Base-by-base conservation (phyloP, 805 yeast genomes). In the Ogataea paraovalis region DNA sequence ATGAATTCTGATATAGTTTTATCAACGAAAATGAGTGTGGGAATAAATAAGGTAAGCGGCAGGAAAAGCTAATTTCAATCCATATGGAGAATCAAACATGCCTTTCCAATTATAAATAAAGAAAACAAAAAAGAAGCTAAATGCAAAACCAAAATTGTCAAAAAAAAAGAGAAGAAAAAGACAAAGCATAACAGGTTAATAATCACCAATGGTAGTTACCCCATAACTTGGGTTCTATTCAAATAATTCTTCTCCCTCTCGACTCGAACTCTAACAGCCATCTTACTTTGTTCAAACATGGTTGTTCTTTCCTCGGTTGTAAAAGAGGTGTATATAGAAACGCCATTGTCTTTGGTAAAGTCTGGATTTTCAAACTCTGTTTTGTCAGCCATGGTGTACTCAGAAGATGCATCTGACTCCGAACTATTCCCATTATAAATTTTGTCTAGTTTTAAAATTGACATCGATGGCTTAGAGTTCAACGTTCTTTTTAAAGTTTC, bases 211-310 rank as follows among this genome's bases (percentile, higher is more conserved):
- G n/a, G n/a, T n/a, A n/a, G n/a, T 25, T 10, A 25, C 10, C 28
- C 28, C 28, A 25, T 25, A 25, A 25, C 28, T 25, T 25, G 23
- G 14, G 4, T 14, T 41, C 40, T 41, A 39, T 21, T 45, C 42
- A 57, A 42, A 18, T 43, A 40, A 12, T 47, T 39, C 43, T 54
- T 53, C 39, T 68, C 72, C 38, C 68, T 58, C 40, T 68, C 71
- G n/a, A 68, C 57, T 32, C 72, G 50, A 13, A 62, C 53, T 49
- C 62, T 51, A 10, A 68, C 72, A 0, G 70, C 69, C 51, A 55
- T 48, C 46, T 55, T 60, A 42, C 70, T 61, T 42, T 66, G 65
- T 32, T 67, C 70, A 39, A 57, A 60, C 40, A 60, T 50, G 4
- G 51, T 32, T 12, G 38, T 52, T 41, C 55, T 64, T 25, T 66